Conservation (phyloP, 768 basidiomycete species). For the Imleria badia region DNA sequence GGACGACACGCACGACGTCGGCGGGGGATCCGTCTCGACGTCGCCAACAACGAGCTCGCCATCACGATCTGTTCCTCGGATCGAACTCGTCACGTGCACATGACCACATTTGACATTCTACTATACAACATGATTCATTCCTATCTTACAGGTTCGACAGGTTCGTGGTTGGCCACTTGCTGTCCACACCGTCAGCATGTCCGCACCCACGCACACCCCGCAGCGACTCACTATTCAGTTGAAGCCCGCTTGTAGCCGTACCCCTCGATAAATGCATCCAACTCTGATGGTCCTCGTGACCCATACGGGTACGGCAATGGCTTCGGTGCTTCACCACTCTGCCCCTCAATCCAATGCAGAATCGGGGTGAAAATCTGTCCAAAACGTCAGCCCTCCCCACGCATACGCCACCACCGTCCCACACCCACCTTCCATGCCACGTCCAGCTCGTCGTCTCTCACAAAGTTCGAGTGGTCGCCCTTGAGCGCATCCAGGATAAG, state of each 20-base stretch:
- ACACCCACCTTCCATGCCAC: slow-evolving; percentile 90
- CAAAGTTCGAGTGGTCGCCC: slow-evolving; percentile 99
- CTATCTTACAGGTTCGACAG: slow-evolving; percentile 24
- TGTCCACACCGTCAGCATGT: background rate
- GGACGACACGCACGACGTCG: slow-evolving; percentile 23
- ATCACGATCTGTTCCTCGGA: slow-evolving; percentile 31
- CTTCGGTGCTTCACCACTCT: slow-evolving; percentile 60
- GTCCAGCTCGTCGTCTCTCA: slow-evolving; percentile 95
- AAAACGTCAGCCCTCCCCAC: slow-evolving; percentile 1
- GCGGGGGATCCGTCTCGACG: slow-evolving; percentile 28
- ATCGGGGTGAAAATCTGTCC: slow-evolving; percentile 89
- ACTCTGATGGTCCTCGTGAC: slow-evolving; percentile 86
- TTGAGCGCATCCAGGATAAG: slow-evolving; percentile 94
- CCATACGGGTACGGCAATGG: slow-evolving; percentile 88
- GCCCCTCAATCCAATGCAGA: slow-evolving; percentile 93
- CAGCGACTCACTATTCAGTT: slow-evolving; percentile 67
- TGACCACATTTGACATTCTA: slow-evolving; percentile 6
- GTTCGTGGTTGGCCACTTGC: slow-evolving; percentile 29
- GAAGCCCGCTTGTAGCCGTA: slow-evolving; percentile 74
- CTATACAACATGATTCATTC: background rate
- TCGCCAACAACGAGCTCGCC: slow-evolving; percentile 16
- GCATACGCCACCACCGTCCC: background rate
- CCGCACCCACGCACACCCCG: background rate
- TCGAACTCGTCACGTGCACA: slow-evolving; percentile 30
- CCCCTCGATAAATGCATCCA: slow-evolving; percentile 72